Percentiles rank a stretch among this genome's conserved stretches.
Conservation (phyloP, 2,329 filamentous ascomycete species). For the Westerdykella ornata region DNA sequence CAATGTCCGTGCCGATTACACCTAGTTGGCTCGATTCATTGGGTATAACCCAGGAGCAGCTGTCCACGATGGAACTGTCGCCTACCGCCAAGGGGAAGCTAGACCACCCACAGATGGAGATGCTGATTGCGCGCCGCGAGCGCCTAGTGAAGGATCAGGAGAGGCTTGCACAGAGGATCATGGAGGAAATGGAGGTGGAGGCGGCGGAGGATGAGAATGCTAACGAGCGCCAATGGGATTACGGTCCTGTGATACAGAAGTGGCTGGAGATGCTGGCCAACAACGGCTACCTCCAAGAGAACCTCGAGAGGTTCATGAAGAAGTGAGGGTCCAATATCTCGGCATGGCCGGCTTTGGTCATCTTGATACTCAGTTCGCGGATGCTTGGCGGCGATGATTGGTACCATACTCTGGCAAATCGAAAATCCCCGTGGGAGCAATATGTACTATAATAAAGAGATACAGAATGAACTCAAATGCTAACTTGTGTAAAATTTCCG, state of each 20-base stretch:
- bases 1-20: slow-evolving; percentile 3
- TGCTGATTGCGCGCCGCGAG: slow-evolving; percentile 17
- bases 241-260: slow-evolving; percentile 59
- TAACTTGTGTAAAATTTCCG: too few species aligned
- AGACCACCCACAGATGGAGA: slow-evolving; percentile 12
- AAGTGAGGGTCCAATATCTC: neutral
- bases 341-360: neutral
- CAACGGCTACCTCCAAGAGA: slow-evolving; percentile 50
- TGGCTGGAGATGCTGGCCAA: slow-evolving; percentile 66
- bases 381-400: too few species aligned
- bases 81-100: slow-evolving; percentile 12
- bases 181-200: slow-evolving; percentile 44
- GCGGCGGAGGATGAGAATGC: slow-evolving; percentile 50
- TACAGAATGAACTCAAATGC: too few species aligned
- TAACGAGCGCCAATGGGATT: slow-evolving; percentile 57
- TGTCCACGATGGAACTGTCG: slow-evolving; percentile 12
- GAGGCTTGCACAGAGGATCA: slow-evolving; percentile 37
- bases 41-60: slow-evolving; percentile 11
- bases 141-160: slow-evolving; percentile 11
- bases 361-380: neutral
- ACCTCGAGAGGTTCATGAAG: slow-evolving; percentile 20
- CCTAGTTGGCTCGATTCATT: slow-evolving; percentile 11
- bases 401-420: too few species aligned
- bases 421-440: neutral
- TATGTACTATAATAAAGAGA: neutral